phyloP scores from a whole-genome alignment of 768 basidiomycete species.

The Lentinula sp. region DNA sequence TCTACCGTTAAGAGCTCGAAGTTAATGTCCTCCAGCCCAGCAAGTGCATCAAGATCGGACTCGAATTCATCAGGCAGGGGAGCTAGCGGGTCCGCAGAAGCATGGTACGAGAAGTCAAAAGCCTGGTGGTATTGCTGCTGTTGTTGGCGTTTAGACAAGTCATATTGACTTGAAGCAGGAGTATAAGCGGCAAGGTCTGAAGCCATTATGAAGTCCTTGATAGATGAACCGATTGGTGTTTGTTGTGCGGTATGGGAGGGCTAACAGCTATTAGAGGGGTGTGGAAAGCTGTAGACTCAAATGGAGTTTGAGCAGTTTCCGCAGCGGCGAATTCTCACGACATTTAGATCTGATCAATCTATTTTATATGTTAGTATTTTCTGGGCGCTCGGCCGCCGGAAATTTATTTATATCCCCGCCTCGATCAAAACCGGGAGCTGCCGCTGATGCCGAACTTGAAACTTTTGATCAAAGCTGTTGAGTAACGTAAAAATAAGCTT shows the following conservation, averaged over 20 bases:
- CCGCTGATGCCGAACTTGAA: no score
- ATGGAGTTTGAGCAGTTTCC: background rate
- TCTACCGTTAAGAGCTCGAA: conserved; percentile 60
- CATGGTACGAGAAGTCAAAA: conserved; percentile 67
- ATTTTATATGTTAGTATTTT: no score
- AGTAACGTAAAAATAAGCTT: no score
- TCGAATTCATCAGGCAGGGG: conserved; percentile 82
- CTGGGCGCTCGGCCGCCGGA: no score
- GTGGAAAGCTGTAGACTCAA: background rate
- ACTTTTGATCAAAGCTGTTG: no score
- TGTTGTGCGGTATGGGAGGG: background rate
- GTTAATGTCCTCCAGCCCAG: conserved; percentile 57
- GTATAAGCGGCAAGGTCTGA: background rate
- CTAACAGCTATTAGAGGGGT: background rate
- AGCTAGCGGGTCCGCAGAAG: conserved; percentile 64
- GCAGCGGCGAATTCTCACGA: background rate
- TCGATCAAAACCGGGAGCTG: no score
- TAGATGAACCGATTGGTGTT: background rate
- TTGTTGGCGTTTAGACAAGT: conserved; percentile 1
- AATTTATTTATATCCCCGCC: no score
- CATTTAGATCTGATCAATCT: background rate
- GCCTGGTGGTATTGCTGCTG: conserved; percentile 49
- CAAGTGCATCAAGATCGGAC: conserved; percentile 70
- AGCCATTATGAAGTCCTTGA: background rate
- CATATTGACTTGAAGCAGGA: conserved; percentile 2